Evolutionary conservation across 345 rosid species (phyloP).

Genomic region (Aethionema arabicum): DNA sequence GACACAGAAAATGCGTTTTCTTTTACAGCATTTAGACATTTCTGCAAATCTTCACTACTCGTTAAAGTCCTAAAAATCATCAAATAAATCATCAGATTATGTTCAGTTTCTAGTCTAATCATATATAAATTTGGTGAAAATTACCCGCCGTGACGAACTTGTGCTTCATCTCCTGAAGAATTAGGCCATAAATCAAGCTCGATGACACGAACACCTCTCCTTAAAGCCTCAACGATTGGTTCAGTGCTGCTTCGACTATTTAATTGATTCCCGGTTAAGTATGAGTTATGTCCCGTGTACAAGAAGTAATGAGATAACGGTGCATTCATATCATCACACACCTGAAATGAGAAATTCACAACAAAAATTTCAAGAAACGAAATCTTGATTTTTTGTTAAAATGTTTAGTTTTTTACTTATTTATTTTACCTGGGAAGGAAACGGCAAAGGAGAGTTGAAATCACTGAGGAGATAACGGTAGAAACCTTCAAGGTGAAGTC

Average conservation of each 20-base stretch:
- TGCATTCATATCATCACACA: slow-evolving; percentile 64
- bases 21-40: slow-evolving; percentile 60
- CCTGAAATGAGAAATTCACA: slow-evolving; percentile 39
- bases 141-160: slow-evolving; percentile 80
- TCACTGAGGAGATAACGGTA: slow-evolving; percentile 38
- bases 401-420: slow-evolving; percentile 7
- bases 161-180: slow-evolving; percentile 43
- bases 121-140: neutral
- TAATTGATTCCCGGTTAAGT: slow-evolving; percentile 78
- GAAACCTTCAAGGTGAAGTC: slow-evolving; percentile 55
- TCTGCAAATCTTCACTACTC: slow-evolving; percentile 53
- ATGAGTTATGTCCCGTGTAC: slow-evolving; percentile 89
- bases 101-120: neutral
- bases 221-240: slow-evolving; percentile 62
- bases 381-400: neutral
- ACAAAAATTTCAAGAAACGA: neutral
- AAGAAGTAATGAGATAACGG: slow-evolving; percentile 76
- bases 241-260: slow-evolving; percentile 56
- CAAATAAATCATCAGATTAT: slow-evolving; percentile 11
- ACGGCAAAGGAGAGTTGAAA: slow-evolving; percentile 48
- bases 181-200: slow-evolving; percentile 91
- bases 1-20: slow-evolving; percentile 62
- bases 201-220: slow-evolving; percentile 67
- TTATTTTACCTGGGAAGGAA: slow-evolving; percentile 22
- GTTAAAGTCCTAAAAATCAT: slow-evolving; percentile 54